Base-by-base conservation (phyloP, 176 grass and related monocot genomes). In the Aegilops bicornis region DNA sequence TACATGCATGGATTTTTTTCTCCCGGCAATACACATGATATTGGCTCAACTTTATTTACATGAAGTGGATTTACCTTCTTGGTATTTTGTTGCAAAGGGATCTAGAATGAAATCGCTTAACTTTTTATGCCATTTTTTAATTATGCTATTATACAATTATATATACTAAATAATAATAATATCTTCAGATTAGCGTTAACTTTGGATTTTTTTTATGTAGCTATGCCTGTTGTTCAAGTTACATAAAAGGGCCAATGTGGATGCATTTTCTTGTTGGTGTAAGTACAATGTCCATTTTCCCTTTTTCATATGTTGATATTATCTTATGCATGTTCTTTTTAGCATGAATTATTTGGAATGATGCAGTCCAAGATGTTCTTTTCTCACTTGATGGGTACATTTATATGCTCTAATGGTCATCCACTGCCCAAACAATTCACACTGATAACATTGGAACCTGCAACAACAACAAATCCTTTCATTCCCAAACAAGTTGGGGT, bases 221-320 rank as follows among this genome's bases (percentile, higher is more conserved):
- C 73, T 82, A 98, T 96, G 96, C 93, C 93, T 85, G 64, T 96
- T 45, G 84, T 98, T 40, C 93, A 76, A 31, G 85, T n/a, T 92
- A 70, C 65, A 80, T 96, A 69, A 94, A 92, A 85, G 96, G 92
- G 12, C 96, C 96, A 43, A 98, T 98, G 93, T 98, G 93, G 93
- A 73, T 98, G 6, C 96, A 98, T 80, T 98, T 98, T 75, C 82
- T 98, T 92, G 86, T 98, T 94, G 96, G 93, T 64, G 96, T 98
- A 92, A 94, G 96, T 89, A 68, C 22, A 33, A 6, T 83, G 42
- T 33, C 35, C 20, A 54, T 52, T 77, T 42, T 17, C 58, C 68
- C 64, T 83, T 39, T 48, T 75, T 35, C 54, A 68, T 42, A 39
- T 59, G 4, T 82, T 27, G 6, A 6, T 73, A 79, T 64, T 81